Conservation (phyloP, 139 green algal genomes). For the Desmodesmus armatus region DNA sequence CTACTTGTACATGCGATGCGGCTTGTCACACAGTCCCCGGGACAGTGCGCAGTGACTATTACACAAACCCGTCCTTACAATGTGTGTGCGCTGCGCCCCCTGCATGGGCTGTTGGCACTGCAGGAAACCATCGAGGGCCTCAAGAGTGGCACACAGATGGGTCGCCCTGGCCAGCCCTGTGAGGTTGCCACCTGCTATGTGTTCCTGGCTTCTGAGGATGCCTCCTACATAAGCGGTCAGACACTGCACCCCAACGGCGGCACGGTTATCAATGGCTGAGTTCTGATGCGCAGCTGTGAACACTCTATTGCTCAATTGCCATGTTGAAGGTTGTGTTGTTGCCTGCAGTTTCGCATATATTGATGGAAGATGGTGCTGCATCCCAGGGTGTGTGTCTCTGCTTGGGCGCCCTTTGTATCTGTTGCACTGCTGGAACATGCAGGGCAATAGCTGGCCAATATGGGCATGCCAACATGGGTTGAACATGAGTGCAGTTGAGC, state of each 20-base stretch:
- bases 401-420: background rate
- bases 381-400: background rate
- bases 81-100: too few species aligned
- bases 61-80: too few species aligned
- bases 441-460: too few species aligned
- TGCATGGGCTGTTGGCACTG: too few species aligned
- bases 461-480: too few species aligned
- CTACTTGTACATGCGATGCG: too few species aligned
- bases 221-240: slow-evolving; percentile 58
- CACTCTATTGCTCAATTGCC: background rate
- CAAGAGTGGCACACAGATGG: slow-evolving; percentile 44
- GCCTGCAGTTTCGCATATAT: background rate
- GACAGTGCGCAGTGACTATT: too few species aligned
- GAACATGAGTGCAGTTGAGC: too few species aligned
- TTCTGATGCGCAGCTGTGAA: background rate
- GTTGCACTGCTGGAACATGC: background rate
- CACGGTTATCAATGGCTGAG: slow-evolving; percentile 52
- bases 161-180: slow-evolving; percentile 57
- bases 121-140: slow-evolving; percentile 22
- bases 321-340: background rate
- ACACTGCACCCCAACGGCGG: slow-evolving; percentile 77
- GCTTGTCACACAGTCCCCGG: too few species aligned
- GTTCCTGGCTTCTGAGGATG: slow-evolving; percentile 68
- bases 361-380: background rate
- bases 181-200: slow-evolving; percentile 71